Evolutionary conservation across 1,284 basidiomycete genomes (phyloP).

Genomic region (Testicularia cyperi): DNA sequence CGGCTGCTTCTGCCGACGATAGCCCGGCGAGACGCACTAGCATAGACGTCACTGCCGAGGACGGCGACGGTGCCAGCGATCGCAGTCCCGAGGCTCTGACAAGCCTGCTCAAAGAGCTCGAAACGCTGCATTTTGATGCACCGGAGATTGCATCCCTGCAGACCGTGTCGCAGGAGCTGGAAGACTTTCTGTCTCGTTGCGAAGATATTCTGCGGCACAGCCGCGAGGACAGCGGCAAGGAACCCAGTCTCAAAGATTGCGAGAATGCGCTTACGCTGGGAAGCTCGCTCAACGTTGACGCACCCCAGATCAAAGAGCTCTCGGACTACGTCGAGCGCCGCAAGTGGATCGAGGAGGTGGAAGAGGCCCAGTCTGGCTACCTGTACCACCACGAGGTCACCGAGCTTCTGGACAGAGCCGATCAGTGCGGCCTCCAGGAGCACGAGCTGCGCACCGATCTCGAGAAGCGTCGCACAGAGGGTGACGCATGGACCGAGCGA

Average conservation of each 20-base stretch:
- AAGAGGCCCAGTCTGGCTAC: conserved; percentile 62
- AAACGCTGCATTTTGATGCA: conserved; percentile 75
- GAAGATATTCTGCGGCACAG: conserved; percentile 54
- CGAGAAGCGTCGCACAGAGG: conserved; percentile 19
- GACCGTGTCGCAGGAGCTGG: conserved; percentile 68
- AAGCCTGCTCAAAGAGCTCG: conserved; percentile 70
- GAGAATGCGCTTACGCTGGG: conserved; percentile 71
- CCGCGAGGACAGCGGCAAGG: conserved; percentile 2
- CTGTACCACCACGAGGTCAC: conserved; percentile 61
- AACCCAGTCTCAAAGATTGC: conserved; percentile 66
- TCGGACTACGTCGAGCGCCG: conserved; percentile 75
- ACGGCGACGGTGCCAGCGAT: conserved; percentile 11
- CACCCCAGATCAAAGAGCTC: conserved; percentile 73
- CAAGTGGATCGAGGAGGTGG: conserved; percentile 65
- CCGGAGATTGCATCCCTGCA: conserved; percentile 70
- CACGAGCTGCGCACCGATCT: conserved; percentile 32
- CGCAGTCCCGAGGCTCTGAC: conserved; percentile 37
- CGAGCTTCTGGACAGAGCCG: conserved; percentile 71
- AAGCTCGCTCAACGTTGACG: conserved; percentile 73
- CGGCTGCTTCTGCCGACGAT: conserved; percentile 11
- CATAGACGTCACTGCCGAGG: conserved; percentile 20
- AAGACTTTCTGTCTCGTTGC: conserved; percentile 67
- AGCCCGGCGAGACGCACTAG: conserved; percentile 8
- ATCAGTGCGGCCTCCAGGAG: conserved; percentile 68
- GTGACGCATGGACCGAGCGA: conserved; percentile 35